Conservation (phyloP, 2,329 filamentous ascomycete species). For the Claviceps fusiformis region DNA sequence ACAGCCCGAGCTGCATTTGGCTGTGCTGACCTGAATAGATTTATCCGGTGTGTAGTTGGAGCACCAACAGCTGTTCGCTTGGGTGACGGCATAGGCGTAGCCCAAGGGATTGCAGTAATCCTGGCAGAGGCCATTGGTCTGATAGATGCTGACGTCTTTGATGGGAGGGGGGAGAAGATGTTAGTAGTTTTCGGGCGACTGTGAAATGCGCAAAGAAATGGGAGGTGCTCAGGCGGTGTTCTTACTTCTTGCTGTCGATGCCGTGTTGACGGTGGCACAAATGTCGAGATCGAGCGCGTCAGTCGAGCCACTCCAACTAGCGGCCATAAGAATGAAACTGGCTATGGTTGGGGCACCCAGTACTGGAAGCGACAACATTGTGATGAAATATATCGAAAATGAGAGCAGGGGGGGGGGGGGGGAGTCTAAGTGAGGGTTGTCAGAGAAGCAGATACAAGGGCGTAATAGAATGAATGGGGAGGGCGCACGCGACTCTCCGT, state of each 20-base stretch:
- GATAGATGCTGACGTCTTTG: slow-evolving; percentile 40
- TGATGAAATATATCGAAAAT: neutral
- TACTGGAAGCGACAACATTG: neutral
- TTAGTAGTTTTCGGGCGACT: neutral
- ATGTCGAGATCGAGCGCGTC: slow-evolving; percentile 16
- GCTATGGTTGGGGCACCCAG: neutral
- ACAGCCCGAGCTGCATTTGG: slow-evolving; percentile 43
- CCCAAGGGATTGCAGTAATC: slow-evolving; percentile 37
- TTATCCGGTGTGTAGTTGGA: slow-evolving; percentile 50
- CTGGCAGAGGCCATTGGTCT: slow-evolving; percentile 58
- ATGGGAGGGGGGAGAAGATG: neutral
- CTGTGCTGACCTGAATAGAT: slow-evolving; percentile 23
- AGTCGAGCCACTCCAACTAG: slow-evolving; percentile 12
- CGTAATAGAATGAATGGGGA: too few relatives aligned
- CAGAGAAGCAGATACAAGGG: neutral
- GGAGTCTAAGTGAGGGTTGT: neutral
- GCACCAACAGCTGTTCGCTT: slow-evolving; percentile 59
- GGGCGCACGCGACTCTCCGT: neutral
- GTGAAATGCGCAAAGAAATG: neutral
- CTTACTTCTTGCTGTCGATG: slow-evolving; percentile 18
- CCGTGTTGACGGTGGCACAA: slow-evolving; percentile 26
- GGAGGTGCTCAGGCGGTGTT: neutral
- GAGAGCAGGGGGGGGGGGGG: neutral
- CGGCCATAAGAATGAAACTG: slow-evolving; percentile 10
- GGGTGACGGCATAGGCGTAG: slow-evolving; percentile 56